Conservation (phyloP, 2,329 filamentous ascomycete genomes). For the Trichoderma cornu-damae region DNA sequence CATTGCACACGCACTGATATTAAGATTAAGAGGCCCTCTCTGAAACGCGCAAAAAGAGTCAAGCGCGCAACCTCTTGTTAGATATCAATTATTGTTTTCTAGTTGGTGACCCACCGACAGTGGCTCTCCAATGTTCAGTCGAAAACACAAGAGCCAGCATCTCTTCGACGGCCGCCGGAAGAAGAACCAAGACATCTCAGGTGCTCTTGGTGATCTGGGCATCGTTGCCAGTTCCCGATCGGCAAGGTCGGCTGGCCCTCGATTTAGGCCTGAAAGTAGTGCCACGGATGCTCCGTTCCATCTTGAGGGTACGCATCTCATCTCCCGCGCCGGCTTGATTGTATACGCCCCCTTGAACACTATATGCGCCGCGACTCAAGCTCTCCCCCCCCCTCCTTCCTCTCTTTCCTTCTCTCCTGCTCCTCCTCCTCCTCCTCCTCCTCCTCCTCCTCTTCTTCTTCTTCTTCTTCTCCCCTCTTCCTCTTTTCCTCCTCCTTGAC, state of each 20-base stretch:
- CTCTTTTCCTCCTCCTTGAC: background rate
- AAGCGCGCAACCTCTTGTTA: conserved; percentile 5
- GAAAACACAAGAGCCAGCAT: conserved; percentile 30
- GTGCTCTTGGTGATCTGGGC: conserved; percentile 29
- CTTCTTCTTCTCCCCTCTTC: background rate
- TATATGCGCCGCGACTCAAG: conserved; percentile 6
- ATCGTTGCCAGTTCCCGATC: conserved; percentile 25
- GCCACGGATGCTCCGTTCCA: conserved; percentile 21
- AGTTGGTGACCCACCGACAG: conserved; percentile 10
- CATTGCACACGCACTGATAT: background rate
- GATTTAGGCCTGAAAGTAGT: conserved; percentile 28
- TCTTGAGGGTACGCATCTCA: conserved; percentile 32
- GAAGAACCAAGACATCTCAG: conserved; percentile 25
- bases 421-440: too few species aligned
- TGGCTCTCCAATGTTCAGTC: conserved; percentile 37
- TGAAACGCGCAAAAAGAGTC: conserved; percentile 12
- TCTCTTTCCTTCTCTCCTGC: background rate
- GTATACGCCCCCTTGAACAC: conserved; percentile 1
- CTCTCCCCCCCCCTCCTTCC: background rate
- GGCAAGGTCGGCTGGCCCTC: conserved; percentile 20
- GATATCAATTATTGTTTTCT: background rate
- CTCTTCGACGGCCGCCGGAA: conserved; percentile 20
- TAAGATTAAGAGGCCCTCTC: conserved; percentile 14
- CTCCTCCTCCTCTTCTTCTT: background rate
- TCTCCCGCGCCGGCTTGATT: background rate